A percentile compares a stretch with the other conserved stretches of the same genome.
Conservation (phyloP, 2,329 filamentous ascomycete genomes). For the Xylaria sp. region DNA sequence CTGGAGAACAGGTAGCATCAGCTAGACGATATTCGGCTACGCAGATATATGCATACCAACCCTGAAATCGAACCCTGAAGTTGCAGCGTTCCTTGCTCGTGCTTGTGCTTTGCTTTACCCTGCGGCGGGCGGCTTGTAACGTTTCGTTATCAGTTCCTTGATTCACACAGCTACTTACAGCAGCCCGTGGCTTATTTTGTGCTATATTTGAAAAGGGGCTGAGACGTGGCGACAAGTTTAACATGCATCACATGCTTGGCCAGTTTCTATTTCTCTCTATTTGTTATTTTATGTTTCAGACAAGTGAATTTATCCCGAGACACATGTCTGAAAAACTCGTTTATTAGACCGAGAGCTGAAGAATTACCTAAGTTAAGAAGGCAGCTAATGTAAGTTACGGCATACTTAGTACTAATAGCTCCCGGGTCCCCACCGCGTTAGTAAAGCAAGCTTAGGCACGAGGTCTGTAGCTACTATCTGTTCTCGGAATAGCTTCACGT, state of each 20-base stretch:
- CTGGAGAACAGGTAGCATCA: not conserved
- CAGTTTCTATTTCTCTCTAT: not conserved
- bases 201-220: slow-evolving; percentile 16
- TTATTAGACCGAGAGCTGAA: not conserved
- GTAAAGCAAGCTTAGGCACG: slow-evolving; percentile 6
- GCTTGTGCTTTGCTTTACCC: not conserved
- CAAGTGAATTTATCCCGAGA: not conserved
- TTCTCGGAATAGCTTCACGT: slow-evolving; percentile 12
- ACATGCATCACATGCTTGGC: slow-evolving; percentile 9
- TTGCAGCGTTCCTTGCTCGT: slow-evolving; percentile 23
- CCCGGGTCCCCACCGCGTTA: not conserved
- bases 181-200: not conserved
- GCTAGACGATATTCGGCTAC: slow-evolving; percentile 5
- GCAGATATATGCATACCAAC: slow-evolving; percentile 26
- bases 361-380: not conserved
- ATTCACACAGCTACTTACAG: not conserved
- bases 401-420: not conserved
- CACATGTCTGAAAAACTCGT: not conserved
- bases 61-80: slow-evolving; percentile 29
- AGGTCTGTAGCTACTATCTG: not conserved
- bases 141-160: slow-evolving; percentile 21
- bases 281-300: not conserved
- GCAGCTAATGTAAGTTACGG: not conserved
- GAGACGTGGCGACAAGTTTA: slow-evolving; percentile 12
- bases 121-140: slow-evolving; percentile 23